phyloP scores from a whole-genome alignment of 116 monocot genomes.

The Iris pallida region DNA sequence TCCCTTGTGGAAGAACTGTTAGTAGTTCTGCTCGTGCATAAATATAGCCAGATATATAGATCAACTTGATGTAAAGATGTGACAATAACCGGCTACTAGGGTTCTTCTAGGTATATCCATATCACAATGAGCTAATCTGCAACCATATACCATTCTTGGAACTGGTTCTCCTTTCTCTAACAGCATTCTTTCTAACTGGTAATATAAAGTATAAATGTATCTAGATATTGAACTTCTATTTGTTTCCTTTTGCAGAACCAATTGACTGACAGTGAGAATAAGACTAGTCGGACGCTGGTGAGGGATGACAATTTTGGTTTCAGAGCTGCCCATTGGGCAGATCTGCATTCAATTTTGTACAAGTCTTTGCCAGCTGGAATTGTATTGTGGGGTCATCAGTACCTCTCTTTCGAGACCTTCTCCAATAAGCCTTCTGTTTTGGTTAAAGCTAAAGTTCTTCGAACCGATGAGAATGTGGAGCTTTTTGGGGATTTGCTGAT shows the following conservation, averaged over 20 bases:
- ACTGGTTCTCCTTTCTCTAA: too few relatives aligned
- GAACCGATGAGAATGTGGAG: constrained; percentile 40
- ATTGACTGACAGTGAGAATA: constrained; percentile 41
- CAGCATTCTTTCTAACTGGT: too few relatives aligned
- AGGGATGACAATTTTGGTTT: constrained; percentile 51
- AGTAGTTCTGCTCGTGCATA: too few relatives aligned
- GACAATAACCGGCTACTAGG: too few relatives aligned
- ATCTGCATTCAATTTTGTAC: constrained; percentile 42
- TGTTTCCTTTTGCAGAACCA: constrained; percentile 33
- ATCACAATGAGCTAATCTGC: not conserved
- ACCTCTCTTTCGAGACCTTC: constrained; percentile 27
- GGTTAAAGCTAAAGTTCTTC: constrained; percentile 21
- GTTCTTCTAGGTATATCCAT: not conserved
- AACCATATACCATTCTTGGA: too few relatives aligned
- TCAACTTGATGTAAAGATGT: too few relatives aligned
- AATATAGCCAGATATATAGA: too few relatives aligned
- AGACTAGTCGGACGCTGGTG: constrained; percentile 35
- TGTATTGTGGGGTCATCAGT: constrained; percentile 66
- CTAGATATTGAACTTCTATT: not conserved
- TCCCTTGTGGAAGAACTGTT: too few relatives aligned
- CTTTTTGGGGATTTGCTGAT: constrained; percentile 57
- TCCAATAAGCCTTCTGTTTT: constrained; percentile 19
- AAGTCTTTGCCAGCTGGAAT: constrained; percentile 30
- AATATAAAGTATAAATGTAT: not conserved
- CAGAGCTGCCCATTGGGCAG: constrained; percentile 65